Conservation (phyloP, 768 basidiomycete species). For the Royoungia palumana region DNA sequence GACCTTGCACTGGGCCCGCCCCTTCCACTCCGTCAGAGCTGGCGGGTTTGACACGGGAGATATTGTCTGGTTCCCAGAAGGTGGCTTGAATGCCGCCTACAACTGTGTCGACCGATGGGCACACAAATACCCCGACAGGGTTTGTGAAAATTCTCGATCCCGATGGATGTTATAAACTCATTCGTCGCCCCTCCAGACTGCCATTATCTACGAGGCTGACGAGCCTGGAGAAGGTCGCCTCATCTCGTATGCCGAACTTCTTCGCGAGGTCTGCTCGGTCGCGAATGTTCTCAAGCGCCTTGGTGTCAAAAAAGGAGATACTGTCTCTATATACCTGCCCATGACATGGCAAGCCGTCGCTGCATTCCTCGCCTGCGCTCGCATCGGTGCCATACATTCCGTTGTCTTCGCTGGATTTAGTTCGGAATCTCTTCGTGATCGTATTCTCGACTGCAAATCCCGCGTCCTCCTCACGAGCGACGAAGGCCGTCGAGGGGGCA, state of each 20-base stretch:
- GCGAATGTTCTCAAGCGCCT: slow-evolving; percentile 90
- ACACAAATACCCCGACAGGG: slow-evolving; percentile 82
- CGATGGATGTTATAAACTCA: not conserved
- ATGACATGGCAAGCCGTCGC: slow-evolving; percentile 96
- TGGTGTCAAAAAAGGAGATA: slow-evolving; percentile 94
- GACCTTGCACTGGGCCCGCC: slow-evolving; percentile 81
- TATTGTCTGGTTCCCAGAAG: slow-evolving; percentile 96
- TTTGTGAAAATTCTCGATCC: slow-evolving; percentile 17
- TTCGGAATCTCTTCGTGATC: slow-evolving; percentile 90
- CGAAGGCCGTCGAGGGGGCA: slow-evolving; percentile 92
- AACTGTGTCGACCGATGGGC: slow-evolving; percentile 99
- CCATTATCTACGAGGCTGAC: slow-evolving; percentile 98
- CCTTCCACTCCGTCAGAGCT: slow-evolving; percentile 81
- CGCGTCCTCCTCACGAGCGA: slow-evolving; percentile 94
- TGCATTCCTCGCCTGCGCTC: slow-evolving; percentile 96
- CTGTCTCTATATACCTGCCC: slow-evolving; percentile 88
- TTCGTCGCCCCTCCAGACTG: slow-evolving; percentile 48
- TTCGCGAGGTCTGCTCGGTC: slow-evolving; percentile 82
- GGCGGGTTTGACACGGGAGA: slow-evolving; percentile 85
- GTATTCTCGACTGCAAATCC: slow-evolving; percentile 83
- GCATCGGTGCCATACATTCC: slow-evolving; percentile 94
- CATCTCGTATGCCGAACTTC: slow-evolving; percentile 79
- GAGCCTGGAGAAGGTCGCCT: slow-evolving; percentile 79
- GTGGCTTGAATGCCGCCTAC: slow-evolving; percentile 88
- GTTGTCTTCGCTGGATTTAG: slow-evolving; percentile 98